Evolutionary conservation across 2,329 filamentous ascomycete species (phyloP).

Genomic region (Thelonectria olida): DNA sequence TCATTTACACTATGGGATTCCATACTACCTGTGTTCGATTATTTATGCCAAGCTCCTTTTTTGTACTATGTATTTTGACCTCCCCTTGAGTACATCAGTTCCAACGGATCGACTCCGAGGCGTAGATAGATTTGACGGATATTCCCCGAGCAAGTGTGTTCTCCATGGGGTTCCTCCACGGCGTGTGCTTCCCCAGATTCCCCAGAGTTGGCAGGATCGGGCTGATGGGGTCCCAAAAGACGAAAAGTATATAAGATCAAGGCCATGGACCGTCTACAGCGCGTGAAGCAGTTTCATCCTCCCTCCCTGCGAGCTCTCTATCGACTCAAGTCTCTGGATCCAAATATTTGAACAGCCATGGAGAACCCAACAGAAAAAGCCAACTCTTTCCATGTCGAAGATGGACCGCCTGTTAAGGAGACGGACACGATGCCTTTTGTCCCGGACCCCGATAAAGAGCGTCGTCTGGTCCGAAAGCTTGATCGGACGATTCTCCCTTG

Average conservation of each 20-base stretch:
- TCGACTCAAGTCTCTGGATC: background rate
- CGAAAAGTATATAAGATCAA: background rate
- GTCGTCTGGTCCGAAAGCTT: conserved; percentile 21
- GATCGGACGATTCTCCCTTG: conserved; percentile 24
- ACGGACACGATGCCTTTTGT: background rate
- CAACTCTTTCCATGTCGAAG: background rate
- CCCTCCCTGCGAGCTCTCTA: too few species aligned
- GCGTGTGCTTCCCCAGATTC: background rate
- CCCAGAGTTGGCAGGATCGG: background rate
- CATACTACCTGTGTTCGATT: too few species aligned
- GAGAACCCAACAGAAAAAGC: background rate
- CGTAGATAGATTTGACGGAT: background rate
- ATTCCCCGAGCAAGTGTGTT: background rate
- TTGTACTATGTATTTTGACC: too few species aligned
- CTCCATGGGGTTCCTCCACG: background rate
- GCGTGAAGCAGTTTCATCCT: too few species aligned
- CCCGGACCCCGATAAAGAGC: conserved; percentile 11
- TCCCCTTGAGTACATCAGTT: background rate
- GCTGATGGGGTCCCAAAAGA: background rate
- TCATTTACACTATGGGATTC: too few species aligned
- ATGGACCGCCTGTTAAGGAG: background rate
- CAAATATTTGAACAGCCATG: background rate
- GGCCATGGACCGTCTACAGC: too few species aligned
- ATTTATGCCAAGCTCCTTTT: too few species aligned
- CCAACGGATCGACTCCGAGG: background rate